Evolutionary conservation across 257 asterid genomes (phyloP).

Genomic region (Mitragyna speciosa): DNA sequence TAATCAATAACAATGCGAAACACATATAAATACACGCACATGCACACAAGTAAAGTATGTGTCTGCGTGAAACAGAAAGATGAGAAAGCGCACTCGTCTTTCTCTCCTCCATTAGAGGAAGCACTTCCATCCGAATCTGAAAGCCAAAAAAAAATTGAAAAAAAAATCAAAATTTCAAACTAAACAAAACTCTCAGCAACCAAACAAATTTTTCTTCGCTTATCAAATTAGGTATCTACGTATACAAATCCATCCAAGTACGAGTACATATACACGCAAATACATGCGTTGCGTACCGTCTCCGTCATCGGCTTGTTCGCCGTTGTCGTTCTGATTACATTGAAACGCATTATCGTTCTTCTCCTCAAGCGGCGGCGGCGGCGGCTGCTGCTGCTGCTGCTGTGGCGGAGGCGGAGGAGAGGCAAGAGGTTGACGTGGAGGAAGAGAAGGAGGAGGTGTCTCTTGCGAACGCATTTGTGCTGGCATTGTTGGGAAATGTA

Average conservation of each 20-base stretch:
- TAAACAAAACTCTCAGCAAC: conserved; percentile 27
- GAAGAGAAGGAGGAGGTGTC: conserved; percentile 47
- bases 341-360: conserved; percentile 49
- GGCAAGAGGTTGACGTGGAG: conserved; percentile 24
- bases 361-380: conserved; percentile 21
- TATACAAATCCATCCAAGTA: conserved; percentile 21
- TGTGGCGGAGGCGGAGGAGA: conserved; percentile 24
- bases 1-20: conserved; percentile 11
- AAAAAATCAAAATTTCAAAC: conserved; percentile 22
- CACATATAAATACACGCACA: conserved; percentile 28
- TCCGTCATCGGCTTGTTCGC: conserved; percentile 37
- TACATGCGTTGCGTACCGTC: conserved; percentile 39
- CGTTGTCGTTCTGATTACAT: conserved; percentile 49
- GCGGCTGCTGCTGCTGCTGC: neutral
- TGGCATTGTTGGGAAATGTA: too few species aligned
- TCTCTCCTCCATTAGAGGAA: conserved; percentile 53
- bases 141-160: conserved; percentile 28
- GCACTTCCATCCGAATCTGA: conserved; percentile 77
- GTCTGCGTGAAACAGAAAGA: conserved; percentile 17
- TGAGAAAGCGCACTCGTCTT: conserved; percentile 59
- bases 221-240: conserved; percentile 28
- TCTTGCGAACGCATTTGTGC: conserved; percentile 67
- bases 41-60: conserved; percentile 18
- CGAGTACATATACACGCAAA: neutral
- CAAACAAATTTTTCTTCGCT: conserved; percentile 19